Base-by-base conservation (phyloP, 805 yeast genomes). In the Yarrowia sp. region DNA sequence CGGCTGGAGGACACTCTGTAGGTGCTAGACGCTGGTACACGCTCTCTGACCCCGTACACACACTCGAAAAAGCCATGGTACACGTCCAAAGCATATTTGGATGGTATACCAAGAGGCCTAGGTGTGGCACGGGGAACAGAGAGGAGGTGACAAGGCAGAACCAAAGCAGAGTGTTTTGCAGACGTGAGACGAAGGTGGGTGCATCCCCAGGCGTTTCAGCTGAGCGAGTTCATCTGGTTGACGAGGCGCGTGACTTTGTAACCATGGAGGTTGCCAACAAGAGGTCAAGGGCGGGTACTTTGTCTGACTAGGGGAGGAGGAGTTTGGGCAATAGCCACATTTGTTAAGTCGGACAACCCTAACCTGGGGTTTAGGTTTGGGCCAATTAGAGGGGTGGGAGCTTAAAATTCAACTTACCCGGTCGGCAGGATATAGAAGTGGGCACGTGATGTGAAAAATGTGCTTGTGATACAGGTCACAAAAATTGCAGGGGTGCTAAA, bases 1-100 rank as follows among this genome's bases (percentile, higher is more conserved):
- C 28, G 17, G 32, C 41, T 15, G 13, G 14, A 22, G 22, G 41
- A 13, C 4, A 39, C 41, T 35, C 55, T 48, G 41, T 17, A 33
- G 41, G 31, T 4, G 11, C 55, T 35, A 11, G 41, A 48, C 41
- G 39, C 8, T 33, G 41, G 41, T 41, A 48, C 41, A 41, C 33
- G 41, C 39, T 17, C 41, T 48, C 41, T 17, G 55, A 48, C 11
- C 31, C 41, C 55, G 39, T 17, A n/a, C 4, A 4, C 55, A 35
- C 55, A 8, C 39, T 15, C 55, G 39, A 33, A 48, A 48, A 17
- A 10, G 18, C 31, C 33, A 8, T 33, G 43, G n/a, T 10, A 51
- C 43, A 48, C 55, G 55, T 48, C 58, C 58, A 51, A 51, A 51
- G 58, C 58, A 51, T 51, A 51, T 51, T 51, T 51, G 58, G 58